phyloP scores from a whole-genome alignment of 352 stramenopile genomes.

The Thalassiosira exigua region DNA sequence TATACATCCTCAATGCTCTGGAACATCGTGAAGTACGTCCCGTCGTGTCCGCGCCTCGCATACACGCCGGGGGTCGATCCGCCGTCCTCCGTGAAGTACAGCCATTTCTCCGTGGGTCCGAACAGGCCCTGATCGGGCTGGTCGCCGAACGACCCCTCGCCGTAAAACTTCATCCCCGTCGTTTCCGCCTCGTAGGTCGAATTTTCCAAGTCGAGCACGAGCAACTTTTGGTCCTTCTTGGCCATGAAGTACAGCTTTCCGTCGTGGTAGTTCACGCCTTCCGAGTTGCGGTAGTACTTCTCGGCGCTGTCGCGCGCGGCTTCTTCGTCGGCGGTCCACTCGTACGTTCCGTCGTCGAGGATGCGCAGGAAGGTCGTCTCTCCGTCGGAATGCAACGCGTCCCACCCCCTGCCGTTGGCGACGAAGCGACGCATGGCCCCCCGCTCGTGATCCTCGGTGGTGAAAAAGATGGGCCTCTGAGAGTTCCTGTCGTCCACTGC shows the following conservation, averaged over 20 bases:
- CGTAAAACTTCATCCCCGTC: constrained; percentile 1
- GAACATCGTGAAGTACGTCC: constrained; percentile 54
- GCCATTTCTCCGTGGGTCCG: background rate
- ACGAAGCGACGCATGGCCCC: constrained; percentile 53
- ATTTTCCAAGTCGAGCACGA: constrained; percentile 44
- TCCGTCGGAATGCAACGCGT: constrained; percentile 18
- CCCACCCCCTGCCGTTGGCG: constrained; percentile 20
- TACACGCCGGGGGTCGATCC: constrained; percentile 5
- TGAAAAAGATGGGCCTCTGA: constrained; percentile 54
- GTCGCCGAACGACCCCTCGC: background rate
- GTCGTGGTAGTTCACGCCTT: constrained; percentile 53
- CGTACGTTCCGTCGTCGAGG: constrained; percentile 22
- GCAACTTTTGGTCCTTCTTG: constrained; percentile 35
- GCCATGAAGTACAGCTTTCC: constrained; percentile 52
- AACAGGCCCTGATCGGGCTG: constrained; percentile 20
- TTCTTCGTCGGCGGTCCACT: constrained; percentile 43
- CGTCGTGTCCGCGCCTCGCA: background rate
- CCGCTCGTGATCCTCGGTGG: constrained; percentile 57
- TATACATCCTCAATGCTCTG: constrained; percentile 27
- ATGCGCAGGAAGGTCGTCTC: constrained; percentile 21
- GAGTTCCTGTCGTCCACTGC: constrained; percentile 50
- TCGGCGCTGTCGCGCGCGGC: constrained; percentile 19
- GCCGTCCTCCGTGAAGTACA: constrained; percentile 65
- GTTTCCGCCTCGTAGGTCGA: constrained; percentile 33
- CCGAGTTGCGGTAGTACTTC: constrained; percentile 39